Evolutionary conservation across 257 asterid species (phyloP), one percentile per base, ranked within the genome.

Genomic region (Linderniella brevidens): DNA sequence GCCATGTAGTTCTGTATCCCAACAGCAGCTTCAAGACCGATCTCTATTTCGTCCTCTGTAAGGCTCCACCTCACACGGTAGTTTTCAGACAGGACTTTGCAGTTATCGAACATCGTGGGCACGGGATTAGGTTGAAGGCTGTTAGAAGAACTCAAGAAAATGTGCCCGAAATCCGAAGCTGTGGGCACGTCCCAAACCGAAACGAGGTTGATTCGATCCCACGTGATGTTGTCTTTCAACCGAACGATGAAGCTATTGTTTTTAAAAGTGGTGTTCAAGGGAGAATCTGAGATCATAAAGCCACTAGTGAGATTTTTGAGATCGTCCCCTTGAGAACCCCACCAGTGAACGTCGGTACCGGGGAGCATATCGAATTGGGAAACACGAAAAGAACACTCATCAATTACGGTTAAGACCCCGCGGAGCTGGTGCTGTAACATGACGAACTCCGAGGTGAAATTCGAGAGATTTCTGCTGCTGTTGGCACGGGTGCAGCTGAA

Each of bases 341-440:
- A 81, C 93, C 93, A 90, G 63, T 61, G 85, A 48, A 85, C 98
- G 64, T 90, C 79, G 35, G 80, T 55, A 54, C 98, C 98, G 36
- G 78, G 59, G 8, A 90, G 76, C 98, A 90, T 85, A 62, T 90
- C 98, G 37, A 88, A 88, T 41, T 69, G 68, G 16, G 88, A 74
- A 58, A 88, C 93, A 45, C 65, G 61, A 59, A 88, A 88, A 3
- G 96, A 78, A 55, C 96, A 88, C 55, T 67, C 81, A 19, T 85
- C 84, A 8, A 76, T 40, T 38, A 90, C 59, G 41, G 82, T 67
- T 17, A 90, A 48, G 16, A 65, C 64, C 13, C 96, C 98, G 9
- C 98, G 87, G 53, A 90, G 75, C 69, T 90, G 98, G 66, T 90
- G 98, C 56, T 90, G 98, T n/a, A 68, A 87, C 93, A 82, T 78